Evolutionary conservation across 352 stramenopile genomes (phyloP), one percentile per base, ranked within the genome.

Genomic region (Saprolegnia diclina): DNA sequence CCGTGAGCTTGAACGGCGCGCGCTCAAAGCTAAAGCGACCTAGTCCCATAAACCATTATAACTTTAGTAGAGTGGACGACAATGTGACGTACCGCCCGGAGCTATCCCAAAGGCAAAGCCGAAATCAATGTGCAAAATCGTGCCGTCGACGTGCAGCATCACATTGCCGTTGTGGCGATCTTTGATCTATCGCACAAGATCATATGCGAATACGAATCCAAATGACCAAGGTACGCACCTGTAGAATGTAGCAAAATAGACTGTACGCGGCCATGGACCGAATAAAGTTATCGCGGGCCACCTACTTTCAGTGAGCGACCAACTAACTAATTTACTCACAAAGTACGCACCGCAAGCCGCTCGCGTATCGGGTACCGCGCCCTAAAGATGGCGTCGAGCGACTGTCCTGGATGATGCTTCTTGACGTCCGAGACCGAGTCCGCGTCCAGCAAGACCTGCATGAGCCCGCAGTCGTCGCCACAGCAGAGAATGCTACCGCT

Each of bases 161-260:
- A 99, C 97, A 77, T 99, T 98, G 22, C 96, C 97, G 67, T 99
- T 99, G 84, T 99, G 97, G 14, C 95, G 84, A 75, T 99, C 97
- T 69, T 99, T 99, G 64, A 99, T 74, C 48, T 91, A 74, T 14
- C 97, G 72, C 71, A 90, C 71, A n/a, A 45, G 14, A 13, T 21
- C 29, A 35, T 35, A 19, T 52, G 45, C 18, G 18, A 5, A 54
- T 0, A 55, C 54, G 2, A 0, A 5, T n/a, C 19, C 26, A 16
- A 14, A 67, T 6, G 32, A 29, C 26, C 4, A 6, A 29, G 35
- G 21, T 5, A 13, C 5, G 97, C 54, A 98, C 78, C 26, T 97
- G 83, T 40, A 99, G 87, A 0, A 99, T 80, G 72, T 99, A 99
- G 38, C 82, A 97, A 57, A 99, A 94, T 19, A 99, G 80, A 26